Evolutionary conservation across 345 rosid genomes (phyloP).

Genomic region (Linum usitatissimum): DNA sequence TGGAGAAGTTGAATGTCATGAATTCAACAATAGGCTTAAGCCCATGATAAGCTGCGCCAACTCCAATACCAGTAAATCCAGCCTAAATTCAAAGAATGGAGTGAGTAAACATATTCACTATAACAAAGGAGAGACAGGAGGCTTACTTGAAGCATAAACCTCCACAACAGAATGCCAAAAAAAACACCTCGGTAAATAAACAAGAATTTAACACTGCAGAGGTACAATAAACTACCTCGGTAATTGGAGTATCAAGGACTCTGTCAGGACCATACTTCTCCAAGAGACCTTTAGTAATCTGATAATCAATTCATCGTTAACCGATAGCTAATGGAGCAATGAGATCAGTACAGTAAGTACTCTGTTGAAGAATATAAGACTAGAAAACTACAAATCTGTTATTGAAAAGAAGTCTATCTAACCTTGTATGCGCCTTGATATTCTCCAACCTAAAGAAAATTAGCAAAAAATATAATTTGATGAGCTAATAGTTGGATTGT

Average conservation of each 20-base stretch:
- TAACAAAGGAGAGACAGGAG: neutral
- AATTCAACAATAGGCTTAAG: slow-evolving; percentile 80
- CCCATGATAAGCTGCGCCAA: slow-evolving; percentile 90
- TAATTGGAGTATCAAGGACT: slow-evolving; percentile 87
- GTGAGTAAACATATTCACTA: neutral
- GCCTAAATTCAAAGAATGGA: slow-evolving; percentile 32
- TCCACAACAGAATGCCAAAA: neutral
- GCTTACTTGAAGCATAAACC: neutral
- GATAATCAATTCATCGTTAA: neutral
- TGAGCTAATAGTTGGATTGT: neutral
- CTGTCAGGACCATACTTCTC: slow-evolving; percentile 89
- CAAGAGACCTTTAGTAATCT: slow-evolving; percentile 75
- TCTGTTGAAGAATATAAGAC: neutral
- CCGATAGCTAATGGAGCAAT: neutral
- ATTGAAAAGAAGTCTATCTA: slow-evolving; percentile 8
- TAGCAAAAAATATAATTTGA: neutral
- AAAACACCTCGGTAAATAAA: neutral
- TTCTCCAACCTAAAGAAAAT: slow-evolving; percentile 70
- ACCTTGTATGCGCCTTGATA: slow-evolving; percentile 99
- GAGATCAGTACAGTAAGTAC: neutral
- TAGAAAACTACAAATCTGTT: neutral
- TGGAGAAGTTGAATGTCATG: slow-evolving; percentile 88
- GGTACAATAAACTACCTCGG: slow-evolving; percentile 44
- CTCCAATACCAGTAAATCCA: slow-evolving; percentile 95
- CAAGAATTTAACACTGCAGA: neutral